Conservation (phyloP, 2,329 filamentous ascomycete species). For the Monosporascus sp. region DNA sequence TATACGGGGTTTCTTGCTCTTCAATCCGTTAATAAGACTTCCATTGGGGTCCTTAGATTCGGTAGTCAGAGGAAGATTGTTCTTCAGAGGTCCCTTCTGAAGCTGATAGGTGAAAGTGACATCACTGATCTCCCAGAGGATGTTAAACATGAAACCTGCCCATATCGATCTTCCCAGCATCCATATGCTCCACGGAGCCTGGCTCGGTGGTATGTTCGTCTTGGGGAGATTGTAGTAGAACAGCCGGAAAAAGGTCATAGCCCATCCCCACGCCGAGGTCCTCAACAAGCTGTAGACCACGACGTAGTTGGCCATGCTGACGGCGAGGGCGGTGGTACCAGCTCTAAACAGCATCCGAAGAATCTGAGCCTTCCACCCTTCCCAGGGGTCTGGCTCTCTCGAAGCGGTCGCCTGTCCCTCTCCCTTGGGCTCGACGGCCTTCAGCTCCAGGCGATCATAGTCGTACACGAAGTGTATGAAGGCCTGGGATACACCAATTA, state of each 20-base stretch:
- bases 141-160: constrained; percentile 61
- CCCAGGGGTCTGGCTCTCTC: constrained; percentile 11
- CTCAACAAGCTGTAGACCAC: constrained; percentile 63
- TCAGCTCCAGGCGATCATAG: constrained; percentile 61
- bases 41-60: constrained; percentile 90
- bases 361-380: constrained; percentile 39
- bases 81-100: constrained; percentile 76
- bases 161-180: constrained; percentile 52
- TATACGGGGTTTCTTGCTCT: constrained; percentile 73
- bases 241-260: constrained; percentile 64
- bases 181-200: constrained; percentile 52
- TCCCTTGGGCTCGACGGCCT: constrained; percentile 26
- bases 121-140: constrained; percentile 76
- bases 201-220: constrained; percentile 57
- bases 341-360: constrained; percentile 22
- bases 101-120: constrained; percentile 76
- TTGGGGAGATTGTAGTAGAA: constrained; percentile 69
- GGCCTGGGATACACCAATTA: constrained; percentile 67
- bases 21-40: constrained; percentile 78
- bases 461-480: constrained; percentile 66
- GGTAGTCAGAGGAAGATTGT: constrained; percentile 73
- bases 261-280: constrained; percentile 60
- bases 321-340: constrained; percentile 27
- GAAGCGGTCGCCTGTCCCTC: constrained; percentile 14
- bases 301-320: constrained; percentile 40